These are phyloP conservation scores for Leccinum subgranulosum DNA, from an alignment of 768 basidiomycete species.

Conservation along the genomic window DNA sequence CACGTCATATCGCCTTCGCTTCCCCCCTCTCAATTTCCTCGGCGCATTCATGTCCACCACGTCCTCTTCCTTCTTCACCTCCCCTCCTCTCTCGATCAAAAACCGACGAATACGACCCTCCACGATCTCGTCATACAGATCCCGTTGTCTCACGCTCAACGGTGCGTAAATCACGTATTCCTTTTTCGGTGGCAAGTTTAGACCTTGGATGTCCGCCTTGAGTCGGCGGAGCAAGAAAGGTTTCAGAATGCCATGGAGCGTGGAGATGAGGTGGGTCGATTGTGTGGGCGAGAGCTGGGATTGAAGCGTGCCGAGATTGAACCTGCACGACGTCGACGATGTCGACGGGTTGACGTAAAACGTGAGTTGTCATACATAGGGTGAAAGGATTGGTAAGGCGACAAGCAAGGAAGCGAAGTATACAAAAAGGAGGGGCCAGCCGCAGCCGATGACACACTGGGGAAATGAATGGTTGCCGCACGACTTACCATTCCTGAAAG, in stretches of 20 bases:
- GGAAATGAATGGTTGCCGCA: background rate
- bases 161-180: slow-evolving; percentile 95
- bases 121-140: slow-evolving; percentile 79
- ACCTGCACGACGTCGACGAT: slow-evolving; percentile 39
- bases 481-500: slow-evolving; percentile 81
- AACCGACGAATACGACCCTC: slow-evolving; percentile 67
- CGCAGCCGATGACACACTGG: background rate
- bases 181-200: slow-evolving; percentile 80
- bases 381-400: background rate
- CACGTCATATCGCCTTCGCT: slow-evolving; percentile 47
- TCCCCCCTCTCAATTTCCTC: slow-evolving; percentile 35
- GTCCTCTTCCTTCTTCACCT: slow-evolving; percentile 17
- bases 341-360: background rate
- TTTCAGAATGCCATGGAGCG: slow-evolving; percentile 87
- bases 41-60: slow-evolving; percentile 30
- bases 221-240: slow-evolving; percentile 92
- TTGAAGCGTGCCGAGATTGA: slow-evolving; percentile 67
- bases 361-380: background rate
- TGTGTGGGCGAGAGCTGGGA: slow-evolving; percentile 53
- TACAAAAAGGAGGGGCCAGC: background rate
- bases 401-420: background rate
- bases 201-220: slow-evolving; percentile 80
- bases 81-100: slow-evolving; percentile 39
- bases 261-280: slow-evolving; percentile 64
- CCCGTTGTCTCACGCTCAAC: slow-evolving; percentile 76